Percentiles rank a stretch among this genome's conserved stretches.
These are phyloP conservation scores for Tephrocybe sp. DNA, from an alignment of 768 basidiomycete species.

Conservation along the genomic window DNA sequence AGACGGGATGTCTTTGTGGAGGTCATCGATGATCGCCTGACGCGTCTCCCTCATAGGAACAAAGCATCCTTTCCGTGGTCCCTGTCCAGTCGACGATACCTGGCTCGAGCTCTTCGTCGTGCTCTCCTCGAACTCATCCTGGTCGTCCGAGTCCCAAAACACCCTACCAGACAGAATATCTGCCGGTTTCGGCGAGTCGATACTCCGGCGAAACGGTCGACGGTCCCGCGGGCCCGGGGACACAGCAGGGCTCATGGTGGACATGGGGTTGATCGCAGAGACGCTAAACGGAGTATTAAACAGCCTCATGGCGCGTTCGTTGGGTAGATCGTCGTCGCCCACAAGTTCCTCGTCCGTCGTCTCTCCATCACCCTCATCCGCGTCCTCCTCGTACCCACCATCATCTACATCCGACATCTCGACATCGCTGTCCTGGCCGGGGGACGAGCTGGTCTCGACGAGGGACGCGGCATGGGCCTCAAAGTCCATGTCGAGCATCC, in stretches of 20 bases:
- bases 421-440: constrained; percentile 54
- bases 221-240: constrained; percentile 42
- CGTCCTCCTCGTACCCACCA: constrained; percentile 47
- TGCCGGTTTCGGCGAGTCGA: constrained; percentile 54
- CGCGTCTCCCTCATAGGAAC: constrained; percentile 31
- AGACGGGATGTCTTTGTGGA: constrained; percentile 44
- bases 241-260: constrained; percentile 63
- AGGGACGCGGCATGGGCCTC: constrained; percentile 60
- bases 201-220: constrained; percentile 25
- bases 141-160: constrained; percentile 52
- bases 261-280: constrained; percentile 70
- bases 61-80: constrained; percentile 43
- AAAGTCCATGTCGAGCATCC: constrained; percentile 69
- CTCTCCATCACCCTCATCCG: constrained; percentile 61
- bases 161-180: constrained; percentile 68
- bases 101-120: constrained; percentile 20
- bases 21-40: constrained; percentile 48
- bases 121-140: constrained; percentile 33
- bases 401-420: constrained; percentile 45
- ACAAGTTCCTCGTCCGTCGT: constrained; percentile 86
- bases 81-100: constrained; percentile 21
- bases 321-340: constrained; percentile 71
- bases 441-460: constrained; percentile 47
- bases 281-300: constrained; percentile 66
- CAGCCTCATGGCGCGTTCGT: constrained; percentile 71